phyloP scores from a whole-genome alignment of 257 asterid species.

The Eucommia ulmoides region DNA sequence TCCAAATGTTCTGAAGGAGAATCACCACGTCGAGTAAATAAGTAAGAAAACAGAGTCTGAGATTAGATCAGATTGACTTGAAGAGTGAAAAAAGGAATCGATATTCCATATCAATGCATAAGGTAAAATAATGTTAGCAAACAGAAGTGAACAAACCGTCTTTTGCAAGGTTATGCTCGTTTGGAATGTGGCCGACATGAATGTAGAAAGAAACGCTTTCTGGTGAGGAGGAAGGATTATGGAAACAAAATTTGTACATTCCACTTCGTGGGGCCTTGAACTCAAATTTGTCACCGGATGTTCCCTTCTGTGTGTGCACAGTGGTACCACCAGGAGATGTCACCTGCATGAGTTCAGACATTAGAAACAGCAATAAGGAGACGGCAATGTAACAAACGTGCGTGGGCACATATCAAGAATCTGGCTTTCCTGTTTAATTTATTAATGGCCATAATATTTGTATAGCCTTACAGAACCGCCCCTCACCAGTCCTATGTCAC shows the following conservation, averaged over 20 bases:
- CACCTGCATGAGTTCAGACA: slow-evolving; percentile 30
- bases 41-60: slow-evolving; percentile 4
- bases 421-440: too few relatives aligned
- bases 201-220: slow-evolving; percentile 81
- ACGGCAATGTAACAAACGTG: too few relatives aligned
- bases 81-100: too few relatives aligned
- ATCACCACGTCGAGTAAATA: slow-evolving; percentile 5
- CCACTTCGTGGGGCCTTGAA: slow-evolving; percentile 67
- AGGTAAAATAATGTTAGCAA: too few relatives aligned
- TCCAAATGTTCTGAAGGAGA: slow-evolving; percentile 56
- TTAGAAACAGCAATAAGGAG: neutral
- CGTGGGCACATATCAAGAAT: too few relatives aligned
- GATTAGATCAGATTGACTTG: too few relatives aligned
- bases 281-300: slow-evolving; percentile 74
- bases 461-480: too few relatives aligned
- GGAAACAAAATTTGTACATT: slow-evolving; percentile 89
- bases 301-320: slow-evolving; percentile 46
- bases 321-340: slow-evolving; percentile 43
- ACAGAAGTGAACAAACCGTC: slow-evolving; percentile 53
- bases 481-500: too few relatives aligned
- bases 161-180: slow-evolving; percentile 61
- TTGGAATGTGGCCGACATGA: slow-evolving; percentile 79
- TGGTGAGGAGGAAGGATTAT: slow-evolving; percentile 54
- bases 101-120: too few relatives aligned
- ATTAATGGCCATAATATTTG: too few relatives aligned